A percentile compares a stretch with the other conserved stretches of the same genome.
These are phyloP conservation scores for Pyrenochaeta sp. DNA, from an alignment of 2,329 filamentous ascomycete species.

Conservation along the genomic window DNA sequence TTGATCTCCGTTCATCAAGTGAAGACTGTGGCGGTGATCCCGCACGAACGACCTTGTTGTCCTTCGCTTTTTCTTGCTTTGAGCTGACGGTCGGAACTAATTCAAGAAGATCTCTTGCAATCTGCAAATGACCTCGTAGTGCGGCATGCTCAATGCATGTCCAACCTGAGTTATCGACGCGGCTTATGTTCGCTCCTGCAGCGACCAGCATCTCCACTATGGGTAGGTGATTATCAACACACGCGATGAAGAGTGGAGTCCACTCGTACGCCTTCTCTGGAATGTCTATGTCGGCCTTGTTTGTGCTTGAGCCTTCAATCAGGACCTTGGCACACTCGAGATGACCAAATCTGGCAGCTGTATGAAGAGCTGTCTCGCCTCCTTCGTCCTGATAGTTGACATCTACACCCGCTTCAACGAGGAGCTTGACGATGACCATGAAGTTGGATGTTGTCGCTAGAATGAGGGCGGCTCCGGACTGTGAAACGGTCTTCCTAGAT, in stretches of 20 bases:
- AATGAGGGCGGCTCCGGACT: constrained; percentile 86
- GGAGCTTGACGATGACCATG: constrained; percentile 79
- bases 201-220: constrained; percentile 80
- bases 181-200: constrained; percentile 77
- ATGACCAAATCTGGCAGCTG: constrained; percentile 89
- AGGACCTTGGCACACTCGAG: constrained; percentile 79
- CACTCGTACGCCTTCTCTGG: constrained; percentile 86
- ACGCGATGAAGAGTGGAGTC: constrained; percentile 94
- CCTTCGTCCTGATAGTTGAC: constrained; percentile 92
- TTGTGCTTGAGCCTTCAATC: constrained; percentile 71
- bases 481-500: constrained; percentile 73
- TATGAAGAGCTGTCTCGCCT: constrained; percentile 89
- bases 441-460: constrained; percentile 90
- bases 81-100: constrained; percentile 55
- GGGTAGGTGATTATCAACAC: constrained; percentile 81
- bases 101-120: constrained; percentile 73
- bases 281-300: constrained; percentile 79
- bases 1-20: constrained; percentile 55
- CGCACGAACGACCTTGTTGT: constrained; percentile 38
- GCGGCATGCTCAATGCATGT: constrained; percentile 92
- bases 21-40: constrained; percentile 65
- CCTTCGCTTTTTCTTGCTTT: constrained; percentile 34
- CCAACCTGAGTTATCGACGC: constrained; percentile 88
- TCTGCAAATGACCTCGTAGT: constrained; percentile 83
- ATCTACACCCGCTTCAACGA: constrained; percentile 89